These are phyloP conservation scores for Trichoderma simmonsii DNA, from an alignment of 2,329 filamentous ascomycete species.

Conservation along the genomic window DNA sequence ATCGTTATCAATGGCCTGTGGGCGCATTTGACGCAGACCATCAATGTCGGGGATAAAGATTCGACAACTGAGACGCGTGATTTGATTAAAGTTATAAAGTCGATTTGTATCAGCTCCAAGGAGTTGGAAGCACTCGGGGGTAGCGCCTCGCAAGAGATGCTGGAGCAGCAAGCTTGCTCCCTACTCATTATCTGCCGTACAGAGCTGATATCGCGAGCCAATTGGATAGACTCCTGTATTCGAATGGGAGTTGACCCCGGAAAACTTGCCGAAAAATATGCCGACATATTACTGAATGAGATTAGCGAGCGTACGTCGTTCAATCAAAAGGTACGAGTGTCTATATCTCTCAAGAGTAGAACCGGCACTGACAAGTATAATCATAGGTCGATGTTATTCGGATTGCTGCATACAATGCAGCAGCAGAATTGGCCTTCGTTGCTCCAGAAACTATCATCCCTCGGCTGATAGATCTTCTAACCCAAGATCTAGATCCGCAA, in stretches of 20 bases:
- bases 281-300: slow-evolving; percentile 64
- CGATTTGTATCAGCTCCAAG: slow-evolving; percentile 61
- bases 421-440: slow-evolving; percentile 90
- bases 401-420: slow-evolving; percentile 75
- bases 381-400: slow-evolving; percentile 45
- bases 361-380: slow-evolving; percentile 2
- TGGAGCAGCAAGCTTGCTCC: slow-evolving; percentile 70
- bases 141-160: slow-evolving; percentile 43
- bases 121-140: slow-evolving; percentile 44
- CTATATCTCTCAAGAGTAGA: not conserved
- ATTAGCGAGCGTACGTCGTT: slow-evolving; percentile 52
- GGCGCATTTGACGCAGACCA: slow-evolving; percentile 65
- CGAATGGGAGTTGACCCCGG: slow-evolving; percentile 81
- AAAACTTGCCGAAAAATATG: slow-evolving; percentile 62
- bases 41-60: slow-evolving; percentile 74
- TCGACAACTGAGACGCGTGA: slow-evolving; percentile 63
- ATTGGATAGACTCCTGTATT: slow-evolving; percentile 88
- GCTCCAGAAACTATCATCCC: slow-evolving; percentile 79
- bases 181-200: slow-evolving; percentile 75
- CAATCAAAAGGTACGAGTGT: slow-evolving; percentile 48
- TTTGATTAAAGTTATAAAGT: slow-evolving; percentile 58
- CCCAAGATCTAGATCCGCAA: slow-evolving; percentile 66
- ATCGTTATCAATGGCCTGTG: slow-evolving; percentile 72
- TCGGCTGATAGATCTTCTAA: slow-evolving; percentile 70
- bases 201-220: slow-evolving; percentile 71